phyloP scores from a whole-genome alignment of 768 basidiomycete species.

The Suillus clintonianus region DNA sequence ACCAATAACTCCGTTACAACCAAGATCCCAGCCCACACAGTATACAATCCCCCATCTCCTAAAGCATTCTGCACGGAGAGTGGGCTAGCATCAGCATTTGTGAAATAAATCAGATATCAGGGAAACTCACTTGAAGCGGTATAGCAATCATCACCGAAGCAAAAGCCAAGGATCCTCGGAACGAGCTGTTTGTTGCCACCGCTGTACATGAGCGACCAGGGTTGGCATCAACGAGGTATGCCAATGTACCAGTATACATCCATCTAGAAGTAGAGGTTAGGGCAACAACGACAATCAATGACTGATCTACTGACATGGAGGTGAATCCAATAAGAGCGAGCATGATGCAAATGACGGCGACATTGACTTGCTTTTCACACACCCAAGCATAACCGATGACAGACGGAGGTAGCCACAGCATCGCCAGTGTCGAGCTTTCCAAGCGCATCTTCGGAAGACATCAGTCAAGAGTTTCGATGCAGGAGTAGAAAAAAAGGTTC shows the following conservation, averaged over 20 bases:
- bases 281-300: neutral
- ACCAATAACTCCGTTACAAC: conserved; percentile 54
- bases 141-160: conserved; percentile 73
- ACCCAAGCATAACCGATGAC: conserved; percentile 79
- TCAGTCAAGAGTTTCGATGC: neutral
- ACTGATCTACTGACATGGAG: conserved; percentile 54
- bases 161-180: conserved; percentile 71
- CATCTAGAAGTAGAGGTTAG: conserved; percentile 34
- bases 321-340: conserved; percentile 76
- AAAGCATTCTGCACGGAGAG: conserved; percentile 50
- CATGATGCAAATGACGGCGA: conserved; percentile 69
- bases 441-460: conserved; percentile 63
- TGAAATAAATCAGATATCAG: neutral
- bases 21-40: conserved; percentile 61
- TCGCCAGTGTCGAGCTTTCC: conserved; percentile 57
- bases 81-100: neutral
- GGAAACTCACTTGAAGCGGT: conserved; percentile 53
- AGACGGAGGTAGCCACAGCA: conserved; percentile 56
- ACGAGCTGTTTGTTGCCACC: conserved; percentile 73
- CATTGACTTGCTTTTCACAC: conserved; percentile 57
- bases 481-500: conserved; percentile 10
- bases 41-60: conserved; percentile 82
- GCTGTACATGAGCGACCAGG: conserved; percentile 76
- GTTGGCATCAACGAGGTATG: conserved; percentile 90
- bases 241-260: conserved; percentile 70